Base-by-base conservation (phyloP, 2,329 filamentous ascomycete species). In the Davidsoniella virescens region DNA sequence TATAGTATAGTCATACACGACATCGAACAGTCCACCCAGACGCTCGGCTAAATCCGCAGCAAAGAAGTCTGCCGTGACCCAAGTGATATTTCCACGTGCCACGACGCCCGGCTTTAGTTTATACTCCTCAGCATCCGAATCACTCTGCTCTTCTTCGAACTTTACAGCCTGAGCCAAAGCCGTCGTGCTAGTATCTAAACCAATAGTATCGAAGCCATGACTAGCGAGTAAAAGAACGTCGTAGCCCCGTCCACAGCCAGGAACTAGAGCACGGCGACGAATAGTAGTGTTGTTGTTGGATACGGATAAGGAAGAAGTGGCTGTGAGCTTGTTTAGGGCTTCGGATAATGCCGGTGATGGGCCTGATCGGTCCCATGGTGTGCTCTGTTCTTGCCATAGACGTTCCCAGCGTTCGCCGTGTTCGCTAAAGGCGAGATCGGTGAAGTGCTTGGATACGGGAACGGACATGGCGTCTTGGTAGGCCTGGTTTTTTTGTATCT, bases 201-300 rank as follows among this genome's bases (percentile, higher is more conserved):
- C 87, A 58, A 76, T 80, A 1, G 79, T 78, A 63, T 93, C 82
- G 61, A 84, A 92, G 1, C 87, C 87, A 59, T 81, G 76, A 8
- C 76, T 76, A 46, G 79, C 75, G 42, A 94, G 71, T 37, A 94
- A 69, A 8, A 86, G 69, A 1, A 87, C 83, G 65, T 94, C 87
- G 59, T 92, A 82, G 4, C 87, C 87, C 44, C 76, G 74, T 0
- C 87, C 87, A 63, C 87, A 94, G 4, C 86, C 87, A 0, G 87
- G 84, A 0, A 94, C 82, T 7, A 93, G 68, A 1, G 81, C 86
- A 51, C 40, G 40, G 85, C 84, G 0, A 93, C 81, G 8, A 93
- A 67, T 1, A 81, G 86, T 51, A 2, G 33, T 5, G 68, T 69
- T 57, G 20, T 4, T 73, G 75, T 49, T 64, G 56, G 16, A 37